Base-by-base conservation (phyloP, 768 basidiomycete species). In the Amanita pallidorosea region DNA sequence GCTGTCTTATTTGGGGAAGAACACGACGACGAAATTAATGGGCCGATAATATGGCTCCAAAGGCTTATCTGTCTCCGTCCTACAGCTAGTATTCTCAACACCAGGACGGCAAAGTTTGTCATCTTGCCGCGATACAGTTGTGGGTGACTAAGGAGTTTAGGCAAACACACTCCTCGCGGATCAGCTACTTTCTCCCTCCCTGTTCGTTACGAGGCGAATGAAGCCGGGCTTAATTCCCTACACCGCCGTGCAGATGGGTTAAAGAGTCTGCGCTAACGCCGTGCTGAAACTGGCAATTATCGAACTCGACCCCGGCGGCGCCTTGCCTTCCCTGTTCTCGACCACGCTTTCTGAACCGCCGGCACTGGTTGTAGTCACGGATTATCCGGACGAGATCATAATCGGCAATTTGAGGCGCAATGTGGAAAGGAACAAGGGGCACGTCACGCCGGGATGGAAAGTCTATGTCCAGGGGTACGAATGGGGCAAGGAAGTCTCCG, bases 271-370 rank as follows among this genome's bases (percentile, higher is more conserved):
- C 31, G 5, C 5, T 36, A 13, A 5, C 9, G 18, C 11, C 7
- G 3, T 40, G 12, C 36, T 31, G 29, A 22, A 36, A 23, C 5
- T 43, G 5, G 34, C 44, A 85, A 83, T 82, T 1, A 58, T 88
- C n/a, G 86, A 88, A 60, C 74, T 88, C 3, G 84, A 82, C 2
- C 76, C 83, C 7, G 84, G 86, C 5, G 74, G 77, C 41, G 84
- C 77, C 15, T 61, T 89, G 7, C 85, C 84, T 4, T 85, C 81
- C 0, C 65, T 87, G 1, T 68, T 88, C 1, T 57, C 78, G 33
- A 69, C 80, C 37, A 76, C 72, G 6, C 57, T 67, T 8, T 52
- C 63, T 2, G 56, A 65, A 3, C 66, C 76, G 2, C 80, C 83
- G 3, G 65, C 71, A 8, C 63, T 79, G 33, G 67, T 84, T 34